These are phyloP conservation scores for Boletus sp. DNA, from an alignment of 768 basidiomycete species.

Conservation along the genomic window DNA sequence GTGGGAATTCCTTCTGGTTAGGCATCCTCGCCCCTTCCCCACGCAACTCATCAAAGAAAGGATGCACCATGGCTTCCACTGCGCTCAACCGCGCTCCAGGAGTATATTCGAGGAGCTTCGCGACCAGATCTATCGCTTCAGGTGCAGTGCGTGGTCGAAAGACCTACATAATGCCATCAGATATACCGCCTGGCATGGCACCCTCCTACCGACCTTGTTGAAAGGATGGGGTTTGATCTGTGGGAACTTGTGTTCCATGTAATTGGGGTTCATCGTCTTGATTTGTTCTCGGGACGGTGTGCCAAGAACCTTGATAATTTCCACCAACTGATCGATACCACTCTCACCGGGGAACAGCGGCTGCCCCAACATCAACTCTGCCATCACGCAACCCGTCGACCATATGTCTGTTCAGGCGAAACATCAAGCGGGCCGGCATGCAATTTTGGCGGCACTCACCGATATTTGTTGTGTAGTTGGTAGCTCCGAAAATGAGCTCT, in stretches of 20 bases:
- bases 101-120: slow-evolving; percentile 96
- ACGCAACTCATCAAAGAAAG: slow-evolving; percentile 96
- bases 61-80: slow-evolving; percentile 87
- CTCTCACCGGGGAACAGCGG: slow-evolving; percentile 99
- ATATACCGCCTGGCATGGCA: slow-evolving; percentile 5
- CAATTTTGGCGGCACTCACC: slow-evolving; percentile 51
- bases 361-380: slow-evolving; percentile 98
- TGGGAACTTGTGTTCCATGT: slow-evolving; percentile 99
- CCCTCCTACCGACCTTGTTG: slow-evolving; percentile 64
- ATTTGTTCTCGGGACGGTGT: slow-evolving; percentile 99
- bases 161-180: slow-evolving; percentile 53
- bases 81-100: slow-evolving; percentile 88
- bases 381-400: slow-evolving; percentile 99
- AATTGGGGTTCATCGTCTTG: slow-evolving; percentile 99
- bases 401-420: slow-evolving; percentile 72
- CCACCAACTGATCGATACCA: slow-evolving; percentile 98
- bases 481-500: slow-evolving; percentile 98
- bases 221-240: slow-evolving; percentile 99
- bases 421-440: slow-evolving; percentile 2
- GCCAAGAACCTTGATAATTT: slow-evolving; percentile 99
- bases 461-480: slow-evolving; percentile 99
- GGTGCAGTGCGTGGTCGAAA: slow-evolving; percentile 96
- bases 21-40: slow-evolving; percentile 91
- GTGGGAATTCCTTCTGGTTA: slow-evolving; percentile 94
- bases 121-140: slow-evolving; percentile 94